phyloP scores from a whole-genome alignment of 805 yeast species.

The Nakazawaea ambrosiae region DNA sequence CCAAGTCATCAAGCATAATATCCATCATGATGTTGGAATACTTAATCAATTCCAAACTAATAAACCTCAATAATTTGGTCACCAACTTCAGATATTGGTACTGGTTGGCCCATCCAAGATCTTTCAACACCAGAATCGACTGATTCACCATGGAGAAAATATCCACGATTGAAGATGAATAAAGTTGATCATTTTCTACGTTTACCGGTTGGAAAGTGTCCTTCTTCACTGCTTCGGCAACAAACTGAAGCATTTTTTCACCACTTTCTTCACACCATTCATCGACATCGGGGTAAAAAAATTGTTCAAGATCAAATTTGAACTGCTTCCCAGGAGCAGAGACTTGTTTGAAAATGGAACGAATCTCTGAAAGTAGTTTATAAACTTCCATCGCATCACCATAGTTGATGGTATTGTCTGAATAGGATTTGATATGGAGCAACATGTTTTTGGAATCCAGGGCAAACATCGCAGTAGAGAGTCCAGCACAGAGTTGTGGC shows the following conservation, averaged over 20 bases:
- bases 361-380: slow-evolving; percentile 42
- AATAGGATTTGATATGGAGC: slow-evolving; percentile 38
- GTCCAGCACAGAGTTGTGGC: slow-evolving; percentile 38
- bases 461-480: slow-evolving; percentile 45
- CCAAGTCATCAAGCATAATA: slow-evolving; percentile 36
- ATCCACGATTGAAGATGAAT: slow-evolving; percentile 61
- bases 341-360: slow-evolving; percentile 45
- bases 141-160: slow-evolving; percentile 58
- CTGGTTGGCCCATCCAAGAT: slow-evolving; percentile 59
- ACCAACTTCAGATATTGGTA: slow-evolving; percentile 56
- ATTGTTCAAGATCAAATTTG: slow-evolving; percentile 47
- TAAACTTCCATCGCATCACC: slow-evolving; percentile 56
- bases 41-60: slow-evolving; percentile 51
- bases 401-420: slow-evolving; percentile 31
- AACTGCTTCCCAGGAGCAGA: slow-evolving; percentile 30
- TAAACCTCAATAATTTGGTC: slow-evolving; percentile 52
- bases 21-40: slow-evolving; percentile 37
- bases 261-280: slow-evolving; percentile 37
- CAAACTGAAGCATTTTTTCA: slow-evolving; percentile 37
- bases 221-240: slow-evolving; percentile 45
- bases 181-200: slow-evolving; percentile 30
- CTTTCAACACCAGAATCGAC: slow-evolving; percentile 47
- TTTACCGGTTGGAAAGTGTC: slow-evolving; percentile 55
- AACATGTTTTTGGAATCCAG: slow-evolving; percentile 47
- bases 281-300: slow-evolving; percentile 41